Percentiles rank a stretch among this genome's conserved stretches.
Conservation (phyloP, 208 protist species). For the Willaertia magna region DNA sequence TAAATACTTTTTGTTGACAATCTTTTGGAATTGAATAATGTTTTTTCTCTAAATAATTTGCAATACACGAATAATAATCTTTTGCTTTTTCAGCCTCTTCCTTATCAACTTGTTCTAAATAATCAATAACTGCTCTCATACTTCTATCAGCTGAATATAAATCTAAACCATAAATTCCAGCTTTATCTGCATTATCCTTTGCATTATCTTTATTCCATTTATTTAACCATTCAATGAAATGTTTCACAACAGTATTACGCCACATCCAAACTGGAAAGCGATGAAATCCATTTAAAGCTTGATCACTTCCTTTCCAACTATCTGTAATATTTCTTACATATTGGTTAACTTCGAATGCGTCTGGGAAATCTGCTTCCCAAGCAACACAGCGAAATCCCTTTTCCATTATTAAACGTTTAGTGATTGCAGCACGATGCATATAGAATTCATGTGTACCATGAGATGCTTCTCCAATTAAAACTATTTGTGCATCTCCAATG, state of each 20-base stretch:
- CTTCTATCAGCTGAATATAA: constrained; percentile 16
- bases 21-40: background rate
- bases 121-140: constrained; percentile 15
- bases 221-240: constrained; percentile 21
- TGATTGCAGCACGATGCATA: background rate
- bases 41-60: background rate
- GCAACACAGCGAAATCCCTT: constrained; percentile 19
- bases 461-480: constrained; percentile 25
- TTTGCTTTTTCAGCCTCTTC: background rate
- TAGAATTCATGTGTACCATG: constrained; percentile 30
- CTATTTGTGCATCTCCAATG: background rate
- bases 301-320: background rate
- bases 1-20: background rate
- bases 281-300: constrained; percentile 16
- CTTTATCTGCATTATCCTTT: background rate
- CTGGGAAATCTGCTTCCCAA: constrained; percentile 19
- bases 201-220: constrained; percentile 4
- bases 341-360: constrained; percentile 11
- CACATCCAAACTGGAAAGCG: constrained; percentile 28
- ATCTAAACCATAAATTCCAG: constrained; percentile 24
- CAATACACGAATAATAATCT: background rate
- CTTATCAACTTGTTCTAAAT: constrained; percentile 11
- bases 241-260: constrained; percentile 8
- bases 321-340: background rate
- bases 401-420: constrained; percentile 20